Evolutionary conservation across 1,284 basidiomycete genomes (phyloP).

Genomic region (Ustilago esculenta): DNA sequence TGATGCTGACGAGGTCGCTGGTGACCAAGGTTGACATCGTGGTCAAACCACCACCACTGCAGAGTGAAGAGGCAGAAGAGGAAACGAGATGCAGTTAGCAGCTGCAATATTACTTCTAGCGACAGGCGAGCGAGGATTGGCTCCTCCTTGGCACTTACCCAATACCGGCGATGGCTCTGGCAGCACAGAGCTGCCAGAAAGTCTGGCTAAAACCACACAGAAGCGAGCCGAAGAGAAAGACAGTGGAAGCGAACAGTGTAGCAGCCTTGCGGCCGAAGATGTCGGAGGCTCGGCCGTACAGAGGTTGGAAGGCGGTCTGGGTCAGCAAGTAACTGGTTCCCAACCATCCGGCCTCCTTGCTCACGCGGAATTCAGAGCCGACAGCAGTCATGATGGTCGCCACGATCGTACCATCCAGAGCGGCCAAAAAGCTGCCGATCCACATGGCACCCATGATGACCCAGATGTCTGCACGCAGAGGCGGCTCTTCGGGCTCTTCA

Average conservation of each 20-base stretch:
- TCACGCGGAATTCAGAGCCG: constrained; percentile 64
- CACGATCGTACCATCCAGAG: constrained; percentile 64
- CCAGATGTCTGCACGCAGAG: constrained; percentile 54
- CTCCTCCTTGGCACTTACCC: constrained; percentile 20
- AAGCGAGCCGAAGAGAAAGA: constrained; percentile 62
- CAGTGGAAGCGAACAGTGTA: constrained; percentile 61
- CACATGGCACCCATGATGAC: constrained; percentile 65
- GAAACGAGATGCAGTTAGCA: no score
- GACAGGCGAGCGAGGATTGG: no score
- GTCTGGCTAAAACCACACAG: constrained; percentile 63
- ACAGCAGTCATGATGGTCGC: constrained; percentile 62
- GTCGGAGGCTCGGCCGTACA: constrained; percentile 64
- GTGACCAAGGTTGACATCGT: constrained; percentile 69
- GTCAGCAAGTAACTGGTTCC: constrained; percentile 65
- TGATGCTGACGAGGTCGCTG: constrained; percentile 68
- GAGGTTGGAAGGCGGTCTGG: constrained; percentile 65
- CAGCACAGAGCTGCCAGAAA: constrained; percentile 63
- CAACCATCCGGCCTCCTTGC: constrained; percentile 62
- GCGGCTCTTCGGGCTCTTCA: constrained; percentile 40
- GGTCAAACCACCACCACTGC: constrained; percentile 69
- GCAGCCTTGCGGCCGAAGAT: constrained; percentile 65
- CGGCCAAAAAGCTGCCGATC: constrained; percentile 63
- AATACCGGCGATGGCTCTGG: constrained; percentile 69
- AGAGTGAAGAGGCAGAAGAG: neutral
- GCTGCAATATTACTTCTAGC: no score